Conservation (phyloP, 2,329 filamentous ascomycete genomes). For the Pseudocercospora cruenta region DNA sequence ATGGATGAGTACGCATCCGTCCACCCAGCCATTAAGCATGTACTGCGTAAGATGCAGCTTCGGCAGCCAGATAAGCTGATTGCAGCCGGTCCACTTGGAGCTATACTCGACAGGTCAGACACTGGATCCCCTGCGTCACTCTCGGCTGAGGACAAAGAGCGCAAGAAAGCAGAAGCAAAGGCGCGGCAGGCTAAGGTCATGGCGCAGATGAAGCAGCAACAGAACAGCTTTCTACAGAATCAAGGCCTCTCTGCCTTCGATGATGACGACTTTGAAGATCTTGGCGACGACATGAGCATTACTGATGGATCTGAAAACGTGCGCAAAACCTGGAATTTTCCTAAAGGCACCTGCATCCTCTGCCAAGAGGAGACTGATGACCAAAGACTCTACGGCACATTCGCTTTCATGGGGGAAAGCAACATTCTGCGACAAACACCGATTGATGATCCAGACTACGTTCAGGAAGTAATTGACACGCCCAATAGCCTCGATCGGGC, state of each 20-base stretch:
- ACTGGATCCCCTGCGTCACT: conserved; percentile 77
- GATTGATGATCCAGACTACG: conserved; percentile 76
- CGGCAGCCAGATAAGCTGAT: conserved; percentile 76
- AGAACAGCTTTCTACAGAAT: conserved; percentile 89
- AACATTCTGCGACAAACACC: conserved; percentile 85
- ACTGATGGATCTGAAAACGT: conserved; percentile 65
- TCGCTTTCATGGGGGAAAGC: conserved; percentile 85
- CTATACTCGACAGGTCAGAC: conserved; percentile 77
- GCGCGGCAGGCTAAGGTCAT: conserved; percentile 92
- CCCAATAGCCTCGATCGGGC: conserved; percentile 83
- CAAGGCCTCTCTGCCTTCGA: conserved; percentile 90
- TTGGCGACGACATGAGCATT: conserved; percentile 64
- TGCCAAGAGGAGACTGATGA: conserved; percentile 97
- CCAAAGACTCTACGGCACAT: conserved; percentile 85
- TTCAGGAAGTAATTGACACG: conserved; percentile 78
- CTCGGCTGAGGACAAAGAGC: conserved; percentile 68
- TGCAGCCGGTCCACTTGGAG: conserved; percentile 57
- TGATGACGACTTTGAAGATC: conserved; percentile 74
- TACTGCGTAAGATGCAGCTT: conserved; percentile 83
- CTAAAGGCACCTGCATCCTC: conserved; percentile 88
- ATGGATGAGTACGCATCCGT: conserved; percentile 80
- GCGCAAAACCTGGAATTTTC: conserved; percentile 84
- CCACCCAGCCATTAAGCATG: conserved; percentile 79
- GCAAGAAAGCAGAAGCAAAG: conserved; percentile 87
- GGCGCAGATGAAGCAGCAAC: conserved; percentile 97